Base-by-base conservation (phyloP, 2,329 filamentous ascomycete species). In the Calonectria henricotiae region DNA sequence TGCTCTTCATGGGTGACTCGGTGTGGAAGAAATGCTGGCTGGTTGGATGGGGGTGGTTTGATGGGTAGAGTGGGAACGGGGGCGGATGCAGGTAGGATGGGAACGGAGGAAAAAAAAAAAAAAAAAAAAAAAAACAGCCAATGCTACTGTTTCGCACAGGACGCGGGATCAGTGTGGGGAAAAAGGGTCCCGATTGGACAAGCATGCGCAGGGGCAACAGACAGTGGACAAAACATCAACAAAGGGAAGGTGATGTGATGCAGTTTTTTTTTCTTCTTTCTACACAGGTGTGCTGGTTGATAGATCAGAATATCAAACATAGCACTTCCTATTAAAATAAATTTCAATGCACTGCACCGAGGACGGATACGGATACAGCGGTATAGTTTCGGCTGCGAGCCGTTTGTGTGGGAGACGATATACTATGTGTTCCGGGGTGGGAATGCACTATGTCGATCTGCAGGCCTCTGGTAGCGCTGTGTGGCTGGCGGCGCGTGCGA, bases 1-100 rank as follows among this genome's bases (percentile, higher is more conserved):
- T 84, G 79, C 81, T 84, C 76, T 84, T 84, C 79, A 77, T 78
- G 47, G 41, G 68, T 62, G 6, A 46, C 13, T 58, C 62, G 15
- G 49, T 62, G 65, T 41, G 27, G 30, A 37, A 41, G 65, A 44
- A 55, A 35, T 12, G 23, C 23, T 39, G 41, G 43, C 41, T 39
- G 67, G 55, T 25, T 51, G 30, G 58, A 41, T 61, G 46, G 23
- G 64, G 27, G 27, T 30, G 27, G 62, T 32, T 68, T 65, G 62
- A 47, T 49, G 30, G 43, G 43, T 51, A 60, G 41, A 47, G 32
- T 41, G 62, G 35, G 55, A 61, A 61, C 37, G 55, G 37, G 51
- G 39, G 23, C 55, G 25, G 55, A 30, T 41, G 55, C 55, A 61
- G 55, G 55, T 32, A 61, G 51, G 51, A 58, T 58, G 51, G 20